These are phyloP conservation scores for Penicillium turbatum DNA, from an alignment of 495 filamentous ascomycete genomes.

Conservation along the genomic window DNA sequence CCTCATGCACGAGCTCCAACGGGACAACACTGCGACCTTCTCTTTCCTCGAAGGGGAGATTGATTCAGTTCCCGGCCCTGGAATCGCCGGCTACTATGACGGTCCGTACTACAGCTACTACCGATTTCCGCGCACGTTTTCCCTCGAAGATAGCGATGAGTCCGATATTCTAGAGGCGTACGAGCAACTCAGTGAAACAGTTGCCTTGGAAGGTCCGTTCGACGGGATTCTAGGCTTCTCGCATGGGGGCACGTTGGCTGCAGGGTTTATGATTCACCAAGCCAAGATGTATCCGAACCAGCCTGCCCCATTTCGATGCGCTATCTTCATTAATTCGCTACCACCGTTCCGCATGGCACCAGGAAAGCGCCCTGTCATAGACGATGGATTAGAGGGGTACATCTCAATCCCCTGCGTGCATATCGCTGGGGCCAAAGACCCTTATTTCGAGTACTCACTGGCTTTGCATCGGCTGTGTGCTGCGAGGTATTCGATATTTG, in stretches of 20 bases:
- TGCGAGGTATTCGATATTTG: slow-evolving; percentile 15
- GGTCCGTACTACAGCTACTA: slow-evolving; percentile 37
- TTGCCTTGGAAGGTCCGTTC: slow-evolving; percentile 36
- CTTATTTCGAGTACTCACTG: slow-evolving; percentile 27
- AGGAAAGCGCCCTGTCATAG: slow-evolving; percentile 19
- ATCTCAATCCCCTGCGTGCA: slow-evolving; percentile 28
- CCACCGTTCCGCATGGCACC: slow-evolving; percentile 31
- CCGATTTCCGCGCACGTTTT: slow-evolving; percentile 28
- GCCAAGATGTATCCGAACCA: slow-evolving; percentile 23
- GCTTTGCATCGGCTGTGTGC: slow-evolving; percentile 28
- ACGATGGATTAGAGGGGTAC: slow-evolving; percentile 21
- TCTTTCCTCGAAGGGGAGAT: slow-evolving; percentile 32
- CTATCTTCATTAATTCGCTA: slow-evolving; percentile 35
- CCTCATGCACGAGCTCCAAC: slow-evolving; percentile 26
- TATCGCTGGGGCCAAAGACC: slow-evolving; percentile 28
- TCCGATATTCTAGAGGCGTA: slow-evolving; percentile 28
- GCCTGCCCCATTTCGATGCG: slow-evolving; percentile 28
- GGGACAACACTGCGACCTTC: slow-evolving; percentile 33
- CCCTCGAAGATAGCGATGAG: slow-evolving; percentile 20
- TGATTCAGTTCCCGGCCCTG: slow-evolving; percentile 30
- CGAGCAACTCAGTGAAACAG: slow-evolving; percentile 26
- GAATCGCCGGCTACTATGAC: slow-evolving; percentile 32
- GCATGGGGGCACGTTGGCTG: slow-evolving; percentile 34
- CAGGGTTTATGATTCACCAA: slow-evolving; percentile 31
- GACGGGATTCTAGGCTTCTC: slow-evolving; percentile 39